Conservation (phyloP, 2,329 filamentous ascomycete genomes). For the Teratosphaeria nubilosa region DNA sequence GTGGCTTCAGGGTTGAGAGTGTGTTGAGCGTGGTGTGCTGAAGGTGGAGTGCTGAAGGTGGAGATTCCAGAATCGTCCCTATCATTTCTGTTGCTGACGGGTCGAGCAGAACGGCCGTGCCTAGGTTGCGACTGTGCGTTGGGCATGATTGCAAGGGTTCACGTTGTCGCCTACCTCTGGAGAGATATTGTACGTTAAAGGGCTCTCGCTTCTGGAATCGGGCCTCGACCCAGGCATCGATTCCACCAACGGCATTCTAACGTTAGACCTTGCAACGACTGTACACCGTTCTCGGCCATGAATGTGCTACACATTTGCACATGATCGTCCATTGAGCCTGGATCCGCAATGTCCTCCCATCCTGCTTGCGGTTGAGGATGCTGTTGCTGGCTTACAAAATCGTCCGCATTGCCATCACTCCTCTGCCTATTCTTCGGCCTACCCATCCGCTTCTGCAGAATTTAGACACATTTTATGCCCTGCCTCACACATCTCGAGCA, state of each 20-base stretch:
- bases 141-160: constrained; percentile 7
- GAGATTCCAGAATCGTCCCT: constrained; percentile 3
- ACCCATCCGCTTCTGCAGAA: constrained; percentile 40
- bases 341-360: neutral
- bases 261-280: constrained; percentile 9
- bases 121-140: constrained; percentile 10
- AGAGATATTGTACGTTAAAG: too few relatives aligned
- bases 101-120: constrained; percentile 9
- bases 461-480: constrained; percentile 35
- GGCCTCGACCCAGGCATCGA: constrained; percentile 12
- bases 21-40: constrained; percentile 31
- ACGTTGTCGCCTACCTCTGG: too few relatives aligned
- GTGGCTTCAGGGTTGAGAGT: constrained; percentile 28
- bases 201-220: constrained; percentile 4
- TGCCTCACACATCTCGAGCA: constrained; percentile 36
- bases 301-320: neutral
- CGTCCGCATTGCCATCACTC: constrained; percentile 10
- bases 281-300: constrained; percentile 10
- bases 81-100: constrained; percentile 5
- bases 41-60: constrained; percentile 23
- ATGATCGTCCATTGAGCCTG: constrained; percentile 1
- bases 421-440: constrained; percentile 38
- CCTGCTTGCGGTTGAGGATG: neutral
- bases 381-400: neutral
- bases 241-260: constrained; percentile 1